Conservation (phyloP, 768 basidiomycete genomes). For the Rubroboletus satanas region DNA sequence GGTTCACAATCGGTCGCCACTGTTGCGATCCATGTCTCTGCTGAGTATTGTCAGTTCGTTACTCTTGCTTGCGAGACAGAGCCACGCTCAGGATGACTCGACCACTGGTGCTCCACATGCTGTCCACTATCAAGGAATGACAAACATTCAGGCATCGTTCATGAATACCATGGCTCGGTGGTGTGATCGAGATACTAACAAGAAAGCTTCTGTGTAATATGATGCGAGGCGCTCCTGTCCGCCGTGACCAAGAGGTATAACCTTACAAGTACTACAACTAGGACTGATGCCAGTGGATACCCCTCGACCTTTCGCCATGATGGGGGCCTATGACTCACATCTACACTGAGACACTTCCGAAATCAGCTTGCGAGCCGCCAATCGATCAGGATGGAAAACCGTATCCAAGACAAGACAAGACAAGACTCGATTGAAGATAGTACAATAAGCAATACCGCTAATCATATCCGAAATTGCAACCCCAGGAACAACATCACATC, state of each 20-base stretch:
- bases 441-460: neutral
- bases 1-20: neutral
- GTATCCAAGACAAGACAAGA: neutral
- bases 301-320: neutral
- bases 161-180: neutral
- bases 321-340: neutral
- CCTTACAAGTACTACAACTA: neutral
- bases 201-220: neutral
- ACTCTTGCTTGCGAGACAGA: neutral
- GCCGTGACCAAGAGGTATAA: neutral
- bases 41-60: neutral
- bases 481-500: constrained; percentile 2
- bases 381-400: neutral
- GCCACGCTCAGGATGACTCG: neutral
- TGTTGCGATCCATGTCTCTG: neutral
- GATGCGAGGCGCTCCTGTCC: neutral
- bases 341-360: neutral
- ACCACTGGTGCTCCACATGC: neutral
- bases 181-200: neutral
- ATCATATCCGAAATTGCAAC: neutral
- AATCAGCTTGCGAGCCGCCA: neutral
- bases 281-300: no score
- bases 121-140: neutral
- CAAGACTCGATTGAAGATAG: neutral
- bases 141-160: neutral